Base-by-base conservation (phyloP, 2,329 filamentous ascomycete genomes). In the Scedosporium apiospermum region DNA sequence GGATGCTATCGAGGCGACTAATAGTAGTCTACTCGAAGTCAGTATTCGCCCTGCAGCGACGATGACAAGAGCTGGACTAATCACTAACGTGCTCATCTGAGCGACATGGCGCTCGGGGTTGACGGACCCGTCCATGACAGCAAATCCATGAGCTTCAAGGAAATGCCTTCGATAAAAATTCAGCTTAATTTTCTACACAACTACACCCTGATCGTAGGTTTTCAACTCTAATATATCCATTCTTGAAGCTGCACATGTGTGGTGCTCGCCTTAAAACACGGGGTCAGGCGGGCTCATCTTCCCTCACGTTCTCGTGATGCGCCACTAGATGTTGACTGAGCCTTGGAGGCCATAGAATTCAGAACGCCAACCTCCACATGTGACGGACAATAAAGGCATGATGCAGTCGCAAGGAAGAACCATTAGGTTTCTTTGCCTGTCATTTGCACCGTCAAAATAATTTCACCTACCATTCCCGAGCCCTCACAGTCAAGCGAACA, bases 81-180 rank as follows among this genome's bases (percentile, higher is more conserved):
- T 21, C 3, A 61, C 60, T 46, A 61, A 61, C 60, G 60, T 61
- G 60, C 60, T 61, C 60, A 61, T 61, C 53, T 61, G 44, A 16
- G 60, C 60, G 27, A 61, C 60, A 44, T 61, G 60, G n/a, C 60
- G 60, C 49, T 57, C 60, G 3, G 46, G 26, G 34, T 42, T 61
- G 21, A 26, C 27, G 7, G 49, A 42, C 34, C 30, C 60, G 18
- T 61, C 60, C 60, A 61, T 61, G 4, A 7, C 21, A 3, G 18
- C 34, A 26, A 18, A 44, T 46, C 21, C 18, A 16, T 18, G 30
- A 59, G 27, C 30, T 41, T 41, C 10, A 21, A 16, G 3, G 46
- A 21, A 51, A 51, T 38, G 34, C 34, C 10, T 38, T 9, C 2
- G 2, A 16, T 5, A 1, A 21, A 51, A 51, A 51, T 18, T 51